phyloP scores from a whole-genome alignment of 2,329 filamentous ascomycete species.

The Dothideomycetes sp. region DNA sequence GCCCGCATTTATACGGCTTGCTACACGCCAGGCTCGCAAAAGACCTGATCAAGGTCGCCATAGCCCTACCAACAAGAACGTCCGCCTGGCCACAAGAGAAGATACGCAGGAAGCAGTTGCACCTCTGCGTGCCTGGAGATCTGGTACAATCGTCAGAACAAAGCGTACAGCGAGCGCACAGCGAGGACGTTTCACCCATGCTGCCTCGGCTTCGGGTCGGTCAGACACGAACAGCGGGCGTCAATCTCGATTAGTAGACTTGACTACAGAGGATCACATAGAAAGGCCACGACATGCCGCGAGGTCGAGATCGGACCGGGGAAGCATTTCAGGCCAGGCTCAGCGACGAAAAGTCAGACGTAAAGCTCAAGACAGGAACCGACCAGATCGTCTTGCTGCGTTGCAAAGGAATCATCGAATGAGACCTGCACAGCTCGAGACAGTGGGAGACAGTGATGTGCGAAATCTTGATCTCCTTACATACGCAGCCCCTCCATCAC shows the following conservation, averaged over 20 bases:
- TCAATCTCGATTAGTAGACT: background rate
- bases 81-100: conserved; percentile 41
- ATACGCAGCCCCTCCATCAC: conserved; percentile 6
- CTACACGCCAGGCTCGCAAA: conserved; percentile 42
- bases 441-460: background rate
- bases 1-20: conserved; percentile 49
- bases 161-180: background rate
- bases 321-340: too few species aligned
- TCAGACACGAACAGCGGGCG: background rate
- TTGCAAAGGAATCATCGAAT: conserved; percentile 9
- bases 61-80: conserved; percentile 43
- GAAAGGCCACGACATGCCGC: background rate
- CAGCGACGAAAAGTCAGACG: too few species aligned
- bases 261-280: background rate
- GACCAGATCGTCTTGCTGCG: too few species aligned
- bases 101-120: conserved; percentile 48
- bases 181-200: too few species aligned
- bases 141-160: conserved; percentile 30
- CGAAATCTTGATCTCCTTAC: conserved; percentile 5
- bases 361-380: too few species aligned
- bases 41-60: conserved; percentile 41
- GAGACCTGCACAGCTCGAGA: conserved; percentile 10
- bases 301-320: too few species aligned
- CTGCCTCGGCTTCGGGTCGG: background rate
- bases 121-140: conserved; percentile 43